These are phyloP conservation scores for Alternaria panax DNA, from an alignment of 2,329 filamentous ascomycete species.

Conservation along the genomic window DNA sequence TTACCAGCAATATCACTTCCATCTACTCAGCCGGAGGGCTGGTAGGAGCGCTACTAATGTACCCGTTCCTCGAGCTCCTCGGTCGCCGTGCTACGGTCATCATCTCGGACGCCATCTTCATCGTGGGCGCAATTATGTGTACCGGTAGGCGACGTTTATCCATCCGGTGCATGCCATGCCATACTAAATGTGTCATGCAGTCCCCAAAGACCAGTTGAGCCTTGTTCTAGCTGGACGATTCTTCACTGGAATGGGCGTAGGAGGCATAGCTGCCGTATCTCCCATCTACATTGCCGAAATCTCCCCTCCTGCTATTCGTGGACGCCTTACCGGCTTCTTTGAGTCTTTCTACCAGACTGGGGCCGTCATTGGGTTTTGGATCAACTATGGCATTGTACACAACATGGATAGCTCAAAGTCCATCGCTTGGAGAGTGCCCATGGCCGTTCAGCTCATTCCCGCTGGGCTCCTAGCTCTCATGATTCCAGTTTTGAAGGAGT, in stretches of 20 bases:
- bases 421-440: slow-evolving; percentile 70
- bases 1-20: slow-evolving; percentile 59
- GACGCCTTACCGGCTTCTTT: slow-evolving; percentile 70
- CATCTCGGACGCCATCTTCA: slow-evolving; percentile 56
- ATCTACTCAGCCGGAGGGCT: slow-evolving; percentile 60
- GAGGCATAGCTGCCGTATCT: slow-evolving; percentile 49
- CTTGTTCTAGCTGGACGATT: slow-evolving; percentile 55
- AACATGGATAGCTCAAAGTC: slow-evolving; percentile 55
- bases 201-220: slow-evolving; percentile 43
- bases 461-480: slow-evolving; percentile 47
- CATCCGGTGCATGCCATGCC: background rate
- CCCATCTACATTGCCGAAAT: slow-evolving; percentile 51
- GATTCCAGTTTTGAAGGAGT: slow-evolving; percentile 46
- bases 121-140: slow-evolving; percentile 51
- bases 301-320: slow-evolving; percentile 68
- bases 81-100: slow-evolving; percentile 62
- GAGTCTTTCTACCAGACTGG: slow-evolving; percentile 71
- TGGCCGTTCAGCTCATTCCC: slow-evolving; percentile 56
- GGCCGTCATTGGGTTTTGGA: slow-evolving; percentile 57
- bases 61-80: slow-evolving; percentile 54
- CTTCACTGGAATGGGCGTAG: slow-evolving; percentile 49
- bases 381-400: slow-evolving; percentile 51
- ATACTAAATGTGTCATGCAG: slow-evolving; percentile 1
- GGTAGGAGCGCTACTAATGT: slow-evolving; percentile 60
- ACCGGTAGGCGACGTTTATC: slow-evolving; percentile 19